Evolutionary conservation across 306 rosid genomes (phyloP).

Genomic region (Quercus suber): DNA sequence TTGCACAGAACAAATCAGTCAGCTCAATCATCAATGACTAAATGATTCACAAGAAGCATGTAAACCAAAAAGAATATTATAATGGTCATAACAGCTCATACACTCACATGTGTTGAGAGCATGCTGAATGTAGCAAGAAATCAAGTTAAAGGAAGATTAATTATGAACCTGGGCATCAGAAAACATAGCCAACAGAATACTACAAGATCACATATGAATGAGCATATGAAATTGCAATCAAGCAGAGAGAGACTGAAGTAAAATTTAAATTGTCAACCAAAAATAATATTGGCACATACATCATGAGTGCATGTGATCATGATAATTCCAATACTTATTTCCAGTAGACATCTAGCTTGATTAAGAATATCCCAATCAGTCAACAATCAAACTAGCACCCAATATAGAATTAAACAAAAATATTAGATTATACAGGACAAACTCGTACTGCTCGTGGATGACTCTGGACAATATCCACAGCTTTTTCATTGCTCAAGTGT

Average conservation of each 20-base stretch:
- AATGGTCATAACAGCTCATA: neutral
- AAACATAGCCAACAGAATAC: neutral
- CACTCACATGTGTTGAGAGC: neutral
- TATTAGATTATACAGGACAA: slow-evolving; percentile 8
- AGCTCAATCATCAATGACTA: neutral
- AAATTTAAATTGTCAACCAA: neutral
- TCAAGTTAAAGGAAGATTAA: neutral
- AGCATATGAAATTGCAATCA: neutral
- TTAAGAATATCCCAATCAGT: neutral
- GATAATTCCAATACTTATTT: neutral
- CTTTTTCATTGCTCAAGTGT: slow-evolving; percentile 83
- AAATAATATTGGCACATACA: neutral
- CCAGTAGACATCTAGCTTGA: neutral
- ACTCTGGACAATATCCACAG: slow-evolving; percentile 83
- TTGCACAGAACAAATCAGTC: neutral
- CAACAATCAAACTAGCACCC: neutral
- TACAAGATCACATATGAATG: neutral
- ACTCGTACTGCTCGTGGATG: slow-evolving; percentile 67
- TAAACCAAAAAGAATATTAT: neutral
- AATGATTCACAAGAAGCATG: neutral
- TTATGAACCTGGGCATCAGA: neutral
- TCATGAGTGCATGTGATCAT: neutral
- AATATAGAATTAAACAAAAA: slow-evolving; percentile 2
- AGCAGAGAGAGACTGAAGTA: neutral
- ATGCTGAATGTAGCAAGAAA: neutral